Percentiles rank a stretch among this genome's conserved stretches.
Conservation (phyloP, 202 grass and related monocot genomes). For the Saccharum hybrid region DNA sequence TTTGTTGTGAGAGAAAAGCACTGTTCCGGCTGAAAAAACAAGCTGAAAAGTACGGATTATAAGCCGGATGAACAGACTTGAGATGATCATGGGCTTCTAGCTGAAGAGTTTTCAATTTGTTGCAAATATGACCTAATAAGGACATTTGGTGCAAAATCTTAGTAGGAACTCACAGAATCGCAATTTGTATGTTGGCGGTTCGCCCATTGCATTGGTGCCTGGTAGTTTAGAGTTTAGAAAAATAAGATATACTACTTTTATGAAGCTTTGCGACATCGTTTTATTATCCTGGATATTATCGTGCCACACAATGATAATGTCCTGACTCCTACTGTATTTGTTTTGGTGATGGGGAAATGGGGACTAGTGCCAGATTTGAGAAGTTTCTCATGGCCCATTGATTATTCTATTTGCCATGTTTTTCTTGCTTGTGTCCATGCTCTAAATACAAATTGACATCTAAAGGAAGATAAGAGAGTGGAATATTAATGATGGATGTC, state of each 20-base stretch:
- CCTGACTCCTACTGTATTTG: background rate
- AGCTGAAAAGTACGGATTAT: no score
- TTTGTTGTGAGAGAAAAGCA: no score
- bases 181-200: background rate
- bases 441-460: background rate
- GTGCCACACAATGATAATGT: background rate
- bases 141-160: slow-evolving; percentile 12
- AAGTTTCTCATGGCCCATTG: background rate
- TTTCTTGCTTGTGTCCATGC: background rate
- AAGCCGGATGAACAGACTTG: background rate
- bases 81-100: slow-evolving; percentile 10
- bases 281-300: background rate
- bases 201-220: background rate
- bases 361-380: background rate
- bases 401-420: slow-evolving; percentile 1
- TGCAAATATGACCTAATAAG: background rate
- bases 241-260: background rate
- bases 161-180: slow-evolving; percentile 11
- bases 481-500: background rate
- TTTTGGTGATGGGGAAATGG: background rate
- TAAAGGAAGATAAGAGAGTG: background rate
- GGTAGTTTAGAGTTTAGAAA: background rate
- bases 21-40: no score
- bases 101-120: background rate
- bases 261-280: background rate